phyloP scores from a whole-genome alignment of 1,139 yeast species.

The Ogataea hybrid region DNA sequence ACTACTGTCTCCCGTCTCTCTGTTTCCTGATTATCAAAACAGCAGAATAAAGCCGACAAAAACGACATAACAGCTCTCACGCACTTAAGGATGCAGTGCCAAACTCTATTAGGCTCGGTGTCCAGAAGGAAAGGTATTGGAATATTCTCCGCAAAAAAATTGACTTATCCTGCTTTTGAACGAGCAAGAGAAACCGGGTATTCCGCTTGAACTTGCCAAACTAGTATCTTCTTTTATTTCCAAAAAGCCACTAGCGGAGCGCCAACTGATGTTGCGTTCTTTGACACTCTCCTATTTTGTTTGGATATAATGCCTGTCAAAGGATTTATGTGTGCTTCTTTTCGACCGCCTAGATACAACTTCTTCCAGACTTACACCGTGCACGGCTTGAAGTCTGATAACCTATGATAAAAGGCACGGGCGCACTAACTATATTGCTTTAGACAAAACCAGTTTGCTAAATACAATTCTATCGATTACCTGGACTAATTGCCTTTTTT shows the following conservation, averaged over 20 bases:
- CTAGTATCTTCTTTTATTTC: not conserved
- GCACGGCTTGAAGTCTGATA: not conserved
- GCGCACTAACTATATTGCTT: constrained; percentile 1
- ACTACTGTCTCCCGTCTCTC: constrained; percentile 26
- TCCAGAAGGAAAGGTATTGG: not conserved
- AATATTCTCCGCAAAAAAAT: not conserved
- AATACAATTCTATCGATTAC: constrained; percentile 7
- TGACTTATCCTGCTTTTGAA: not conserved
- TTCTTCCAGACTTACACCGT: not conserved
- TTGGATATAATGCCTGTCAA: constrained; percentile 1
- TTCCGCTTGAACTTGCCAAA: not conserved
- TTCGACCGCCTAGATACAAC: not conserved
- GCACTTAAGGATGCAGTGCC: not conserved
- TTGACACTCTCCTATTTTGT: not conserved
- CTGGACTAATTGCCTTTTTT: constrained; percentile 10
- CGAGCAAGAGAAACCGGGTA: not conserved
- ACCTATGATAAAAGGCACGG: constrained; percentile 1
- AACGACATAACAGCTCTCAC: constrained; percentile 29
- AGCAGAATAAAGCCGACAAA: constrained; percentile 32
- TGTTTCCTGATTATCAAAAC: constrained; percentile 31
- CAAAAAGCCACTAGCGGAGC: not conserved
- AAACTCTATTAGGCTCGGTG: constrained; percentile 4
- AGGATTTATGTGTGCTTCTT: not conserved
- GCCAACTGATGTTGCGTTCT: not conserved
- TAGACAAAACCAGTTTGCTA: constrained; percentile 12